Evolutionary conservation across 192 early-diverging fungal species (phyloP), one percentile per base, ranked within the genome.

Genomic region (Coemansia nantahalensis): DNA sequence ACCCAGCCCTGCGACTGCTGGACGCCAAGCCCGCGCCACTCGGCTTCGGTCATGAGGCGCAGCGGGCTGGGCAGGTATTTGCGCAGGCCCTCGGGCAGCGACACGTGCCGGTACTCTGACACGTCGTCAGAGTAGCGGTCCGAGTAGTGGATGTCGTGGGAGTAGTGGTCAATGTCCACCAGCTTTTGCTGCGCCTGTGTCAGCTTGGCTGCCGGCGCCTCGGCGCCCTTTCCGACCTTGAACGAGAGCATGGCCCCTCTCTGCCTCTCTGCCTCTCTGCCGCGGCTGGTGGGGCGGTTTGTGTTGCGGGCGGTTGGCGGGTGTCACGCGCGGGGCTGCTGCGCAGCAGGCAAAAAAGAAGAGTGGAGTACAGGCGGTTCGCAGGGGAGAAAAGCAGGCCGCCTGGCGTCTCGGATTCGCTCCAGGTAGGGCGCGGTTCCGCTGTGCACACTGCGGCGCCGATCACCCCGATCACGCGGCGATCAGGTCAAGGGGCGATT

Each of bases 1-100:
- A 58, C 60, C 74, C 74, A 77, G 2, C 74, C 74, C 24, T 49
- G 42, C 16, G 74, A 77, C 62, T 77, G 74, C 39, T 44, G 62
- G 5, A 77, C 74, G 40, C 74, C 74, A 16, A 77, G 51, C 5
- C 45, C 49, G 15, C 62, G 56, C 58, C 66, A 70, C 28, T 77
- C 74, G 21, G 51, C 23, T 30, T 77, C 74, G 7, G 15, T 43
- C 62, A 77, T 54, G 21, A 77, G 17, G 16, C 74, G 50, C 30
- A 51, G 58, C 11, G 65, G 66, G 8, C 59, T 37, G 4, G 74
- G 74, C 40, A 77, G 45, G 31, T 77, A 77, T 58, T 58, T 65
- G 62, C 65, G 49, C 36, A 77, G 32, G 0, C 63, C 59, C 23
- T 70, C 62, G 15, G 74, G 74, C 17, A 77, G 23, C 30, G 67